A percentile compares a stretch with the other conserved stretches of the same genome.
These are phyloP conservation scores for Fraxinus floribunda DNA, from an alignment of 305 asterid genomes.

Conservation along the genomic window DNA sequence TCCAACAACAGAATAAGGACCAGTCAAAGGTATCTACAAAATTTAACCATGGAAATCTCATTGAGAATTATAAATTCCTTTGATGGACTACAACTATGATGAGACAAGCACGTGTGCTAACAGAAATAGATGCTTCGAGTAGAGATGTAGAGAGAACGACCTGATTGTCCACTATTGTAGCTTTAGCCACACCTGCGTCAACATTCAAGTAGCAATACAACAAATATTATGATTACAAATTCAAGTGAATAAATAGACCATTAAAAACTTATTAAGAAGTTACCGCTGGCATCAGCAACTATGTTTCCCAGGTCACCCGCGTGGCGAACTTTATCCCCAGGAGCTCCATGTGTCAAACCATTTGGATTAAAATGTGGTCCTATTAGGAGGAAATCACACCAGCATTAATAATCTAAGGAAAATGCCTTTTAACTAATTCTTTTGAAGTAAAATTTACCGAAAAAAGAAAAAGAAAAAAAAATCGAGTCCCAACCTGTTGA, in stretches of 20 bases:
- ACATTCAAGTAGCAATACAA: conserved; percentile 14
- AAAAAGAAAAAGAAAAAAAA: background rate
- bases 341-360: conserved; percentile 84
- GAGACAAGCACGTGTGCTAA: too few relatives aligned
- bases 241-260: background rate
- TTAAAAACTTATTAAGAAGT: background rate
- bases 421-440: background rate
- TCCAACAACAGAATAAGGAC: conserved; percentile 82
- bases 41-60: background rate
- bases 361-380: conserved; percentile 91
- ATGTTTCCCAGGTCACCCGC: conserved; percentile 99
- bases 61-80: background rate
- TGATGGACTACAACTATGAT: background rate
- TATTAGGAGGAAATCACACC: conserved; percentile 30
- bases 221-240: background rate
- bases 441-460: background rate
- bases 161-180: conserved; percentile 74
- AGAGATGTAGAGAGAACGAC: conserved; percentile 30
- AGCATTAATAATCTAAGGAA: conserved; percentile 7
- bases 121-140: background rate
- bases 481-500: conserved; percentile 73
- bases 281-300: conserved; percentile 88
- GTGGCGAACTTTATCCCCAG: conserved; percentile 82
- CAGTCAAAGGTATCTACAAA: conserved; percentile 73
- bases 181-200: conserved; percentile 79